phyloP scores from a whole-genome alignment of 176 grass and related monocot genomes.

The Cymbopogon citratus region DNA sequence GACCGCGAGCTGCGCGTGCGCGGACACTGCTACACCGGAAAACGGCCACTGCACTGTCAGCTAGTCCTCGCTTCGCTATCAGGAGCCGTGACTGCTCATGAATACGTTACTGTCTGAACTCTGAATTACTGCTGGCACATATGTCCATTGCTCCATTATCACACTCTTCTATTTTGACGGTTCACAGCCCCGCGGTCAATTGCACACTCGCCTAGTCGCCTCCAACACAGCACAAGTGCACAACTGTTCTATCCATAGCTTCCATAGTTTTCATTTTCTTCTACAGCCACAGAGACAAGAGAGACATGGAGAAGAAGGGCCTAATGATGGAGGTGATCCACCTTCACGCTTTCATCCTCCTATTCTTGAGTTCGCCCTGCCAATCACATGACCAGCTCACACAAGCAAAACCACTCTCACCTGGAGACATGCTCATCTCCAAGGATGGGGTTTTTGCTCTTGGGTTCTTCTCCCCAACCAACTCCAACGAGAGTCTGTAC shows the following conservation, averaged over 20 bases:
- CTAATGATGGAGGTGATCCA: neutral
- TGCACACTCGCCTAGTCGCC: too few relatives aligned
- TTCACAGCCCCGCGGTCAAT: too few relatives aligned
- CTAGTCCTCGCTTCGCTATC: neutral
- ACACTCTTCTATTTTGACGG: too few relatives aligned
- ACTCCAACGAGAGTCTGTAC: slow-evolving; percentile 2
- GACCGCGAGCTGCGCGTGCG: neutral
- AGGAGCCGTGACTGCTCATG: too few relatives aligned
- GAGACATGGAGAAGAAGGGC: neutral
- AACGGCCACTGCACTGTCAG: neutral
- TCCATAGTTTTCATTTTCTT: neutral
- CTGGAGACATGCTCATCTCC: slow-evolving; percentile 8
- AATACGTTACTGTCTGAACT: too few relatives aligned
- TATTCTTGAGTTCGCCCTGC: neutral
- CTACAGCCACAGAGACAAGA: neutral
- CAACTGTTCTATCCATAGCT: neutral
- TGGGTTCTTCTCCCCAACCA: slow-evolving; percentile 24
- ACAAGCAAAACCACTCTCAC: neutral
- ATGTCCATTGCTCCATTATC: too few relatives aligned
- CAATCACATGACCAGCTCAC: neutral
- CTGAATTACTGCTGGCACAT: too few relatives aligned
- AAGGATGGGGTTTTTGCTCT: slow-evolving; percentile 26
- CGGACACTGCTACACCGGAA: neutral
- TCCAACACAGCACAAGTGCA: too few relatives aligned
- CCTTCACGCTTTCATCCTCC: neutral